A percentile compares a stretch with the other conserved stretches of the same genome.
Evolutionary conservation across 2,329 filamentous ascomycete genomes (phyloP).

Genomic region (Pestalotiopsis sp.): DNA sequence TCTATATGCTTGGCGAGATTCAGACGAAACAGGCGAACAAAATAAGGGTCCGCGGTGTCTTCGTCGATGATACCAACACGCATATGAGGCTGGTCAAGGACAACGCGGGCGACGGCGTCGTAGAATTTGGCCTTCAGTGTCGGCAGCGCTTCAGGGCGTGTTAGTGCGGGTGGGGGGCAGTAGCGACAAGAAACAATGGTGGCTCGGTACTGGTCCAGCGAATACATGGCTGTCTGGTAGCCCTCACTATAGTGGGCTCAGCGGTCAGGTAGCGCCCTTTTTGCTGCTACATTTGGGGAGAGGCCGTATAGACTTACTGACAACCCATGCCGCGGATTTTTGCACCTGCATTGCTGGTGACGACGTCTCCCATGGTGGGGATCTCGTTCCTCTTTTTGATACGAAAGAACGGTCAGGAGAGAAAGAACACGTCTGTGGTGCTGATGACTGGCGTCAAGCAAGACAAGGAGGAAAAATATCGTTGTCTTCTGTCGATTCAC

Average conservation of each 20-base stretch:
- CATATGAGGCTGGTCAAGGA: slow-evolving; percentile 22
- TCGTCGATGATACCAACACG: slow-evolving; percentile 23
- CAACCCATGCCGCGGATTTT: not conserved
- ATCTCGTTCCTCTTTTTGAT: not conserved
- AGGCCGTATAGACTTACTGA: not conserved
- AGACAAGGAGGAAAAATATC: no score
- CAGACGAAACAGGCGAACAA: slow-evolving; percentile 21
- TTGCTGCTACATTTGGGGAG: not conserved
- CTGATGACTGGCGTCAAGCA: no score
- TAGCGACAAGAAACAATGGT: slow-evolving; percentile 25
- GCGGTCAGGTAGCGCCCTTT: not conserved
- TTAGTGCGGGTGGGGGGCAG: slow-evolving; percentile 19
- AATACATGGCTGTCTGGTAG: slow-evolving; percentile 26
- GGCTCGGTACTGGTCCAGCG: slow-evolving; percentile 23
- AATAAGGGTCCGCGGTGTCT: slow-evolving; percentile 19
- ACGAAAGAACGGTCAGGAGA: no score
- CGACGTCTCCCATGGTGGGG: not conserved
- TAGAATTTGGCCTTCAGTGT: slow-evolving; percentile 18
- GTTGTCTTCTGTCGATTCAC: no score
- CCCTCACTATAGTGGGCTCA: slow-evolving; percentile 18
- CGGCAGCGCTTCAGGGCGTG: slow-evolving; percentile 1
- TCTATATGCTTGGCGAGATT: slow-evolving; percentile 23
- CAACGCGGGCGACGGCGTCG: slow-evolving; percentile 17
- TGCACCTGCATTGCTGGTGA: not conserved
- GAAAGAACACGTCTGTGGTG: no score